These are phyloP conservation scores for Jackrogersella minutella DNA, from an alignment of 495 filamentous ascomycete genomes.

Conservation along the genomic window DNA sequence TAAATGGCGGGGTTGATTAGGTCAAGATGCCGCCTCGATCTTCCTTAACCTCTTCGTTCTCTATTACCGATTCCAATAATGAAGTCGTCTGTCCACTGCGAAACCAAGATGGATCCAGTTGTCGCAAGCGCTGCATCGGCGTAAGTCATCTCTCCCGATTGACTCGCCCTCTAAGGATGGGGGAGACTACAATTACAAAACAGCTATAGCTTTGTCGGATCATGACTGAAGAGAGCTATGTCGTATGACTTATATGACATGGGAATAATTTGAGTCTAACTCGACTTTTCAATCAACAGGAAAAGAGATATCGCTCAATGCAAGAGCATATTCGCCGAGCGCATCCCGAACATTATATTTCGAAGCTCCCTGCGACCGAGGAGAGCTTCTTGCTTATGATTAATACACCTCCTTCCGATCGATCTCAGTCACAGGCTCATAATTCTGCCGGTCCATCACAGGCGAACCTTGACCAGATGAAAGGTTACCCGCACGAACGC, in stretches of 20 bases:
- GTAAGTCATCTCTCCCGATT: constrained; percentile 67
- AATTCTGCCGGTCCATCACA: constrained; percentile 43
- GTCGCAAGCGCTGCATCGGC: constrained; percentile 96
- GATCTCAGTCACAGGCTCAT: constrained; percentile 66
- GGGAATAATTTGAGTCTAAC: constrained; percentile 5
- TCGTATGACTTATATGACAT: no score
- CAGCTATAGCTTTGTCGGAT: constrained; percentile 8
- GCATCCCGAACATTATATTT: constrained; percentile 96
- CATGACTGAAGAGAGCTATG: constrained; percentile 6
- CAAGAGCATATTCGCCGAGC: constrained; percentile 98
- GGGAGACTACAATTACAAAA: constrained; percentile 10
- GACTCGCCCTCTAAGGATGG: constrained; percentile 27
- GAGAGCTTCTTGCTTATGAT: constrained; percentile 98
- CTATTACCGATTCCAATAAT: constrained; percentile 88
- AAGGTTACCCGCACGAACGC: constrained; percentile 54
- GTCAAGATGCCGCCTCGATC: constrained; percentile 83
- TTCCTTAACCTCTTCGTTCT: constrained; percentile 88
- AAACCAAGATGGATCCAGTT: constrained; percentile 96
- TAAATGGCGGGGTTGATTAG: constrained; percentile 61
- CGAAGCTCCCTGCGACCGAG: constrained; percentile 97
- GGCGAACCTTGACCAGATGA: constrained; percentile 37
- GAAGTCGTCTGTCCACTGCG: constrained; percentile 96
- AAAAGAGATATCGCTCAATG: constrained; percentile 98
- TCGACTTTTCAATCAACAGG: constrained; percentile 61
- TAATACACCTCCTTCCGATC: constrained; percentile 83